Conservation (phyloP, 768 basidiomycete species). For the Macrolepiota albuminosa region DNA sequence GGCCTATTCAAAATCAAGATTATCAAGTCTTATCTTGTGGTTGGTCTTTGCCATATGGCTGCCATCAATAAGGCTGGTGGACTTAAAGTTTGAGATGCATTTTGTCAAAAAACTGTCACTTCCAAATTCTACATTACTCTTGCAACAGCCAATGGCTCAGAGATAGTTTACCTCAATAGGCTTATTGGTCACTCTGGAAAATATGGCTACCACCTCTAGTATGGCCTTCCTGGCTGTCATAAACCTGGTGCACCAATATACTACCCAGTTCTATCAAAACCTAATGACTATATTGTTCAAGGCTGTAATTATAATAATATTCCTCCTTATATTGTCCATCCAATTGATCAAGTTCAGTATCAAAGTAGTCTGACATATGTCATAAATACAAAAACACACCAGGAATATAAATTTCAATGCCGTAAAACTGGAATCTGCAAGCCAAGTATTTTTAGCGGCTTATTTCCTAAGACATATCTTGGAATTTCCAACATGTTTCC, state of each 20-base stretch:
- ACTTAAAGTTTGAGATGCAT: constrained; percentile 15
- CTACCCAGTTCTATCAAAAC: constrained; percentile 19
- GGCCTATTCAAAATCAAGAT: constrained; percentile 28
- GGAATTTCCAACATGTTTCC: constrained; percentile 27
- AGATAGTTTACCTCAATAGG: constrained; percentile 19
- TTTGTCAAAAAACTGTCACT: neutral
- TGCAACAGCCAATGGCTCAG: constrained; percentile 21
- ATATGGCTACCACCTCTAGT: constrained; percentile 18
- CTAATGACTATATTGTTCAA: constrained; percentile 13
- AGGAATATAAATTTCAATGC: constrained; percentile 12
- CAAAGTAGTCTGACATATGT: constrained; percentile 7
- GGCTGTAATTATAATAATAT: constrained; percentile 20
- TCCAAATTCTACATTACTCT: constrained; percentile 15
- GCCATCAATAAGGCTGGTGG: constrained; percentile 17
- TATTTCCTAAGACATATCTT: constrained; percentile 8
- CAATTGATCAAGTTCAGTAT: constrained; percentile 9
- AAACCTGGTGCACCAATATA: constrained; percentile 15
- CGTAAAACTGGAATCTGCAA: constrained; percentile 30
- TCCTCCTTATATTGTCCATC: neutral
- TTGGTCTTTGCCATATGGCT: constrained; percentile 21
- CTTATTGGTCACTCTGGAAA: constrained; percentile 22
- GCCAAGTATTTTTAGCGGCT: too few relatives aligned
- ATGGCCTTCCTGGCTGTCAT: constrained; percentile 13
- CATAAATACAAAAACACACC: constrained; percentile 12
- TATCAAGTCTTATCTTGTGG: constrained; percentile 24